These are phyloP conservation scores for Agroathelia rolfsii DNA, from an alignment of 1,284 basidiomycete genomes.

Conservation along the genomic window DNA sequence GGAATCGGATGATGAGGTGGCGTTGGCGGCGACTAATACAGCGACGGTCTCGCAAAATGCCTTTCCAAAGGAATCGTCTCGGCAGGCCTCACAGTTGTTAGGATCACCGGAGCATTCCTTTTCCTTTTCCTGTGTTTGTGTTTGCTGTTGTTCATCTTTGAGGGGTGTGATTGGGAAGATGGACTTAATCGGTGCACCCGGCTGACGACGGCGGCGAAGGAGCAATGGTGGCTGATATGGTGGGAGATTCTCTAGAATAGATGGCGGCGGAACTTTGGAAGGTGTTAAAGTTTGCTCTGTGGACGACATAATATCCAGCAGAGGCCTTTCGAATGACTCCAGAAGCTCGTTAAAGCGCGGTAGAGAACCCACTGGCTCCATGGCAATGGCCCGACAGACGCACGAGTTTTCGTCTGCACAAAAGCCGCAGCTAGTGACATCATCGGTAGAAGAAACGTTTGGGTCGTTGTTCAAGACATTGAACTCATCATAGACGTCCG, in stretches of 20 bases:
- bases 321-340: no score
- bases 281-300: slow-evolving; percentile 12
- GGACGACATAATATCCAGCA: no score
- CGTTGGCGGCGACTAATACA: slow-evolving; percentile 39
- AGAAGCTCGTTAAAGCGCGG: no score
- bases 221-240: slow-evolving; percentile 71
- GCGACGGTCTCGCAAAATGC: slow-evolving; percentile 78
- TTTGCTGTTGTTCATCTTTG: no score
- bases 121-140: no score
- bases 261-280: slow-evolving; percentile 22
- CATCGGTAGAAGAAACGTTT: no score
- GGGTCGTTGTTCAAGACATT: no score
- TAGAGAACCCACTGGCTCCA: slow-evolving; percentile 34
- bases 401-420: no score
- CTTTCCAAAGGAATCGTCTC: slow-evolving; percentile 73
- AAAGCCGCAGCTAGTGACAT: no score
- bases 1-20: slow-evolving; percentile 45
- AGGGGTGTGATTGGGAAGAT: slow-evolving; percentile 51
- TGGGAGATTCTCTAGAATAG: slow-evolving; percentile 67
- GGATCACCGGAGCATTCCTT: slow-evolving; percentile 51
- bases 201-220: slow-evolving; percentile 46
- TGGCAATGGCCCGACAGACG: slow-evolving; percentile 57
- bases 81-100: slow-evolving; percentile 68
- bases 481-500: no score
- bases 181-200: slow-evolving; percentile 29